A percentile compares a stretch with the other conserved stretches of the same genome.
Conservation (phyloP, 345 rosid species). For the Draba incana region DNA sequence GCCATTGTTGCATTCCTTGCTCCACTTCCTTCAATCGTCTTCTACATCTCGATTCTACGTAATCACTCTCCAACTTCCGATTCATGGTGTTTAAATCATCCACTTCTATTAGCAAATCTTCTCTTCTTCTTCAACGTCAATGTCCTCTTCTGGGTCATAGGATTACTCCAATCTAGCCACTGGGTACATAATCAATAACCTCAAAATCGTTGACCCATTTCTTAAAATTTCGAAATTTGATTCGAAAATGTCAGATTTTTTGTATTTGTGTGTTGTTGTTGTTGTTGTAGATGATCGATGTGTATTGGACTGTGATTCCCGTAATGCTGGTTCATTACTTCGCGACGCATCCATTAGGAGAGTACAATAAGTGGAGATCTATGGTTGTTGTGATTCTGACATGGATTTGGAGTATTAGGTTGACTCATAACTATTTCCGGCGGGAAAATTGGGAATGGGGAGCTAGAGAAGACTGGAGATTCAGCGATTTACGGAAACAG, state of each 20-base stretch:
- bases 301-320: constrained; percentile 95
- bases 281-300: constrained; percentile 76
- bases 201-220: not conserved
- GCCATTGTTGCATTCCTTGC: constrained; percentile 66
- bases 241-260: not conserved
- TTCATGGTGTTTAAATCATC: constrained; percentile 78
- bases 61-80: constrained; percentile 27
- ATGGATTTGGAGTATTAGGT: constrained; percentile 85
- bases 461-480: constrained; percentile 96
- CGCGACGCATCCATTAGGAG: constrained; percentile 67
- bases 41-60: constrained; percentile 65
- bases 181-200: constrained; percentile 55
- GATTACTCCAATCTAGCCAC: constrained; percentile 75
- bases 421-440: constrained; percentile 86
- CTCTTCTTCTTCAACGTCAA: constrained; percentile 95
- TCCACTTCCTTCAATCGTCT: constrained; percentile 76
- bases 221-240: not conserved
- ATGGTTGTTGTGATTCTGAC: constrained; percentile 58
- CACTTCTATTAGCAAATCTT: constrained; percentile 72
- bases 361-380: constrained; percentile 70
- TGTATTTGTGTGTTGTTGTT: not conserved
- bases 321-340: constrained; percentile 79
- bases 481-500: constrained; percentile 74
- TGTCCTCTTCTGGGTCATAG: constrained; percentile 83
- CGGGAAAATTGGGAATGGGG: constrained; percentile 99